Conservation (phyloP, 768 basidiomycete species). For the Amanita polypyramis region DNA sequence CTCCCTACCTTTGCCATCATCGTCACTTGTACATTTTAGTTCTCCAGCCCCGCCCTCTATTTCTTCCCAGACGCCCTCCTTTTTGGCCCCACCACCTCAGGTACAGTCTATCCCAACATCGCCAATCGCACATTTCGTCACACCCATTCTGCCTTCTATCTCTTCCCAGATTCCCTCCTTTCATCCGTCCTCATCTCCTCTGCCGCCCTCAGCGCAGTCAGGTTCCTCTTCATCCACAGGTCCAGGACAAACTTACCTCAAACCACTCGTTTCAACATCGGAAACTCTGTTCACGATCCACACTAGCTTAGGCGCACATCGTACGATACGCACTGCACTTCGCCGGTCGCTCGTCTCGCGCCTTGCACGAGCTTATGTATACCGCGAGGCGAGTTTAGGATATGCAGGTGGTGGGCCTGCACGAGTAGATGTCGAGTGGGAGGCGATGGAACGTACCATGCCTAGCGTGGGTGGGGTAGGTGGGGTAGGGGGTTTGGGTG, state of each 20-base stretch:
- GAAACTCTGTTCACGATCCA: slow-evolving; percentile 11
- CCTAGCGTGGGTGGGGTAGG: slow-evolving; percentile 24
- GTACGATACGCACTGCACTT: slow-evolving; percentile 54
- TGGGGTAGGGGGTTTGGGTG: background rate
- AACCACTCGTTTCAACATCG: background rate
- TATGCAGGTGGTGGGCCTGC: slow-evolving; percentile 54
- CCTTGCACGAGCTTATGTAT: slow-evolving; percentile 59
- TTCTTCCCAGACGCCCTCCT: background rate
- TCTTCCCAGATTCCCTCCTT: background rate
- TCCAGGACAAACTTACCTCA: background rate
- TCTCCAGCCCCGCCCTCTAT: background rate
- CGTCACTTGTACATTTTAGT: background rate
- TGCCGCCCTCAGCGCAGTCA: background rate
- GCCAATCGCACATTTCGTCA: background rate
- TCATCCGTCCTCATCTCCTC: background rate
- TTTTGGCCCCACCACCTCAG: background rate
- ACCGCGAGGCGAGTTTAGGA: slow-evolving; percentile 36
- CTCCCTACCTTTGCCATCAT: background rate
- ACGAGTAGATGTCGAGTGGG: slow-evolving; percentile 48
- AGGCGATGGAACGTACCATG: slow-evolving; percentile 67
- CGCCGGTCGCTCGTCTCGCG: slow-evolving; percentile 50
- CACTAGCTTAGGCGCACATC: slow-evolving; percentile 47
- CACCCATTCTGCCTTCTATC: background rate
- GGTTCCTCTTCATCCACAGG: background rate
- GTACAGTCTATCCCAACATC: background rate